A percentile compares a stretch with the other conserved stretches of the same genome.
phyloP scores from a whole-genome alignment of 495 filamentous ascomycete species.

The Apodospora peruviana region DNA sequence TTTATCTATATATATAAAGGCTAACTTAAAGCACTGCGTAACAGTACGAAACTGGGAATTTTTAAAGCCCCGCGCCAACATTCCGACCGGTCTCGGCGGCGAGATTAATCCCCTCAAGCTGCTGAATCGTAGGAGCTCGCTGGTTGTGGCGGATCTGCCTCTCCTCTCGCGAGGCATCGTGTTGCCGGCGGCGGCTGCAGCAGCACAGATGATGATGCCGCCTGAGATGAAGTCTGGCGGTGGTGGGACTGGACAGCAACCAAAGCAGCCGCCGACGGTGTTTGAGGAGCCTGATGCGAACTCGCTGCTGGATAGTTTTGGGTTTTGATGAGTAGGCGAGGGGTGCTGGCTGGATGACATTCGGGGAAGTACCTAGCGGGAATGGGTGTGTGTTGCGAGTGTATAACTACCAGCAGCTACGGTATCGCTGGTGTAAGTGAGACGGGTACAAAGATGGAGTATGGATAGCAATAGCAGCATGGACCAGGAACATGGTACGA shows the following conservation, averaged over 20 bases:
- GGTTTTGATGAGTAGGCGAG: slow-evolving; percentile 40
- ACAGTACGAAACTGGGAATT: slow-evolving; percentile 83
- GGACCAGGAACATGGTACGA: too few species aligned
- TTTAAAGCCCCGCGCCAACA: slow-evolving; percentile 44
- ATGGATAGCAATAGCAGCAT: too few species aligned
- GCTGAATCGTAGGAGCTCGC: slow-evolving; percentile 63
- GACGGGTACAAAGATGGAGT: too few species aligned
- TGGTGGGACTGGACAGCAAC: slow-evolving; percentile 31
- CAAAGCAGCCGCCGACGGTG: slow-evolving; percentile 67
- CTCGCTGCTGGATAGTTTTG: slow-evolving; percentile 75
- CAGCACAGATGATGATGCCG: slow-evolving; percentile 24
- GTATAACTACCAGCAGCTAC: too few species aligned
- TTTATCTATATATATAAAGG: not conserved
- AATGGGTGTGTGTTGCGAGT: not conserved
- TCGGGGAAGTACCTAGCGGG: not conserved
- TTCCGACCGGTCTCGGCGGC: slow-evolving; percentile 26
- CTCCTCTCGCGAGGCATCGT: slow-evolving; percentile 14
- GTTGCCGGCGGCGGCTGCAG: not conserved
- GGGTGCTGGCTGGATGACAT: not conserved
- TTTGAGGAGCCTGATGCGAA: slow-evolving; percentile 90
- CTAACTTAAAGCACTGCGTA: not conserved
- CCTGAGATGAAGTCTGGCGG: slow-evolving; percentile 39
- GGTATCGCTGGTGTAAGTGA: too few species aligned
- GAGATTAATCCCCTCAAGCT: slow-evolving; percentile 60
- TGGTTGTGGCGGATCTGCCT: slow-evolving; percentile 78